Evolutionary conservation across 2,329 filamentous ascomycete species (phyloP).

Genomic region (Aspergillus nomiae): DNA sequence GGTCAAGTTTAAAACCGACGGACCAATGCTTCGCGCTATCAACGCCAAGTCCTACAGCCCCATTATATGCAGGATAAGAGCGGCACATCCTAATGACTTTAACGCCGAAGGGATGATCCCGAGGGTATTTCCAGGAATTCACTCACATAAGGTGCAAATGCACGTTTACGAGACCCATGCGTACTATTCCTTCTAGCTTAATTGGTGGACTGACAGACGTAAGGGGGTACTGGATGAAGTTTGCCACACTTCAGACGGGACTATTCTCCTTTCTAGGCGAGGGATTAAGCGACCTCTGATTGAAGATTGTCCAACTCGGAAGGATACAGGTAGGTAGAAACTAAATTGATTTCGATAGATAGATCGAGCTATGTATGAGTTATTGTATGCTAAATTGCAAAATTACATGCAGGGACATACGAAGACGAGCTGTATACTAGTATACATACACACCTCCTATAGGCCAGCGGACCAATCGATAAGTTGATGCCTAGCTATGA

Average conservation of each 20-base stretch:
- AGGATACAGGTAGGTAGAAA: background rate
- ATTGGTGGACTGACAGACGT: constrained; percentile 8
- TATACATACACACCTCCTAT: too few species aligned
- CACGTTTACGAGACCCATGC: constrained; percentile 11
- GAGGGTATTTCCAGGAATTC: constrained; percentile 12
- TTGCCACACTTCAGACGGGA: constrained; percentile 4
- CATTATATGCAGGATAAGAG: constrained; percentile 2
- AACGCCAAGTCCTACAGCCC: background rate
- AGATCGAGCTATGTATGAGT: background rate
- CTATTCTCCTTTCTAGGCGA: background rate
- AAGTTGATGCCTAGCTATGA: background rate
- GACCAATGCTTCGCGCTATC: background rate
- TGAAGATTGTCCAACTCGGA: background rate
- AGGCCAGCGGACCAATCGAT: background rate
- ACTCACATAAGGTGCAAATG: constrained; percentile 6
- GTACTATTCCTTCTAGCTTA: background rate
- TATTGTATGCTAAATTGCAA: background rate
- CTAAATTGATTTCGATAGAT: background rate
- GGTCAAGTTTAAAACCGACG: background rate
- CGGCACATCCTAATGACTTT: constrained; percentile 1
- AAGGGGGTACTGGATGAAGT: constrained; percentile 6
- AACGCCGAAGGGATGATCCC: constrained; percentile 2
- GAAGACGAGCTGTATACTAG: background rate
- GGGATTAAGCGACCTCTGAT: background rate
- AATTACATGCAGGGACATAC: background rate